Percentiles rank a stretch among this genome's conserved stretches.
Conservation (phyloP, 108 stramenopile genomes). For the Cyclotella sp. region DNA sequence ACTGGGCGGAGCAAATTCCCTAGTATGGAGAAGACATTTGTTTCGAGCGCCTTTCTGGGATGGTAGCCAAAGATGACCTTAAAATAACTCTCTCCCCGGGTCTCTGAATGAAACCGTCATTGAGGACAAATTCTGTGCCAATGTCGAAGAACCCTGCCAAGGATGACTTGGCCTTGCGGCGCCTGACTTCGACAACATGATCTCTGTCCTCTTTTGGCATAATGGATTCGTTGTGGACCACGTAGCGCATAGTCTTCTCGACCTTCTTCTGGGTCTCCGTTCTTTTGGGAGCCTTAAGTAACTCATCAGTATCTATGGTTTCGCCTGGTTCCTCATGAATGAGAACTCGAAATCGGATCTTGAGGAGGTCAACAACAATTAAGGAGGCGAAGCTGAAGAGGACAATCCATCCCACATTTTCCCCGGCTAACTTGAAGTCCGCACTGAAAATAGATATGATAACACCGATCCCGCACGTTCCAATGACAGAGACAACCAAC, state of each 20-base stretch:
- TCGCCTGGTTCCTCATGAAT: conserved; percentile 66
- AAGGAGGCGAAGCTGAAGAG: conserved; percentile 59
- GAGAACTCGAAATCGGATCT: conserved; percentile 53
- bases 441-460: conserved; percentile 45
- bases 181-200: conserved; percentile 35
- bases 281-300: conserved; percentile 36
- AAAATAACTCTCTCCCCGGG: background rate
- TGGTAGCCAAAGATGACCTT: conserved; percentile 5
- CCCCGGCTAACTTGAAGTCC: conserved; percentile 26
- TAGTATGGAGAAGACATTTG: conserved; percentile 16
- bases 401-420: conserved; percentile 42
- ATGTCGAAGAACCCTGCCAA: conserved; percentile 41
- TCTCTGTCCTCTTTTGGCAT: conserved; percentile 36
- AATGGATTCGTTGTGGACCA: conserved; percentile 48
- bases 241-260: conserved; percentile 54
- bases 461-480: conserved; percentile 48
- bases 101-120: conserved; percentile 36
- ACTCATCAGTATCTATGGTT: conserved; percentile 55
- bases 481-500: conserved; percentile 54
- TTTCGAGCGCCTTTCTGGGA: conserved; percentile 7
- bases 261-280: conserved; percentile 52
- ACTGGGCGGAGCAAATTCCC: background rate
- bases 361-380: conserved; percentile 58
- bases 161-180: conserved; percentile 10
- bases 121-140: conserved; percentile 28